Percentiles rank a stretch among this genome's conserved stretches.
Evolutionary conservation across 1,284 basidiomycete species (phyloP).

Genomic region (Agroathelia rolfsii): DNA sequence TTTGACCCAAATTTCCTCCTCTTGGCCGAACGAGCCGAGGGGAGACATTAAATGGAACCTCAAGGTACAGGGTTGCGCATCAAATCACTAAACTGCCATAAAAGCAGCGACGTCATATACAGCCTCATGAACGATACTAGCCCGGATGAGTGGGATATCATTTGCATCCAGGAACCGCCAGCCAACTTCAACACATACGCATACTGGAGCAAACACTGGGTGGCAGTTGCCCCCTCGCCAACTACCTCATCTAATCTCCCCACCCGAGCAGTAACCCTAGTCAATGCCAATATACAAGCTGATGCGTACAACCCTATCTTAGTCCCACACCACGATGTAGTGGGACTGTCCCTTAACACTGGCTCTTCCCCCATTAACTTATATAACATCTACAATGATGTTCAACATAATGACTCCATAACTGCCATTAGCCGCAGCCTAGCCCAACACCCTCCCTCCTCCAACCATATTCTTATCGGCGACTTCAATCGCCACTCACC

Average conservation of each 20-base stretch:
- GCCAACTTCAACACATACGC: slow-evolving; percentile 12
- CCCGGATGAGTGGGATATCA: slow-evolving; percentile 17
- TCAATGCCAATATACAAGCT: too few relatives aligned
- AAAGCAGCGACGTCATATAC: too few relatives aligned
- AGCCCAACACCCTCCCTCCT: background rate
- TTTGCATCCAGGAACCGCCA: slow-evolving; percentile 22
- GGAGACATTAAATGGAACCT: too few relatives aligned
- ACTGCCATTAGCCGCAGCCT: slow-evolving; percentile 7
- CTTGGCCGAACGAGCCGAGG: too few relatives aligned
- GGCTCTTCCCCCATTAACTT: too few relatives aligned
- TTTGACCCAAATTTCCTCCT: too few relatives aligned
- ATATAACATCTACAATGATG: slow-evolving; percentile 23
- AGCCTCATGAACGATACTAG: too few relatives aligned
- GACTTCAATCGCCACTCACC: slow-evolving; percentile 29
- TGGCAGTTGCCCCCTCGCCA: slow-evolving; percentile 15
- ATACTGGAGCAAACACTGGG: slow-evolving; percentile 13
- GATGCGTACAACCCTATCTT: too few relatives aligned
- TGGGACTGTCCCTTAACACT: too few relatives aligned
- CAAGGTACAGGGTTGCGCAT: too few relatives aligned
- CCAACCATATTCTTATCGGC: slow-evolving; percentile 18
- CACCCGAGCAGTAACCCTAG: slow-evolving; percentile 16
- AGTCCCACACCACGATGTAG: slow-evolving; percentile 13
- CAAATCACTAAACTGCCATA: too few relatives aligned
- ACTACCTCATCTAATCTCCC: slow-evolving; percentile 5
- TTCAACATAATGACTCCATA: slow-evolving; percentile 11